Evolutionary conservation across 2,329 filamentous ascomycete species (phyloP), one percentile per base, ranked within the genome.

Genomic region (Coniochaeta hoffmannii): DNA sequence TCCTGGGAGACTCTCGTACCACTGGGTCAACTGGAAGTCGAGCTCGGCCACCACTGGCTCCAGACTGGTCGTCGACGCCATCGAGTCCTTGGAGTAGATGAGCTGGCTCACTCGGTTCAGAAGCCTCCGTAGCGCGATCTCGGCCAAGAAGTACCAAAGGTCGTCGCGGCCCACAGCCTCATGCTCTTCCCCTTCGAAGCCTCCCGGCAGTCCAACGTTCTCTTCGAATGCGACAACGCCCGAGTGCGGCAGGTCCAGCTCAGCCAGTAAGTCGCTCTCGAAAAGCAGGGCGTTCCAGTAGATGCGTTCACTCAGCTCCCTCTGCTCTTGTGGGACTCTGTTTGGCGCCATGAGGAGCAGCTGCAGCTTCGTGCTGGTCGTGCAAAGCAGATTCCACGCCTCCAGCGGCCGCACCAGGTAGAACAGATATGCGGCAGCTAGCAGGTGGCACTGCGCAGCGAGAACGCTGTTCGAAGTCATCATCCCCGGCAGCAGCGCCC

Each of bases 241-340:
- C 2, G 88, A 92, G 67, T 93, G 89, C 4, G 89, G 89, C 15
- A 94, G 76, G 66, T 93, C 89, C 32, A 93, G 73, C 67, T 93
- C 89, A 9, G 88, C 87, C 4, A 92, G 76, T 36, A 93, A 76
- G 66, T 93, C 89, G 65, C 85, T 91, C 69, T 93, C 89, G 57
- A 90, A 90, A 53, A 93, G 80, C 1, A 92, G 74, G 2, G 88
- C 79, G 62, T 94, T 93, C 89, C 89, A 94, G 72, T 90, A 94
- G 14, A 93, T 86, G 51, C 89, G 78, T 69, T 90, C 87, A 50
- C 84, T 83, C 30, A 93, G 70, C 66, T 92, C 88, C 63, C 84
- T 80, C 66, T 89, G 85, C 31, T 85, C 82, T 4, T 82, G 74
- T 1, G 87, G 87, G 1, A 93, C 80, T 54, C 87, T 80, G 59